Evolutionary conservation across 1,284 basidiomycete genomes (phyloP), one percentile per base, ranked within the genome.

Genomic region (Rhodotorula sp.): DNA sequence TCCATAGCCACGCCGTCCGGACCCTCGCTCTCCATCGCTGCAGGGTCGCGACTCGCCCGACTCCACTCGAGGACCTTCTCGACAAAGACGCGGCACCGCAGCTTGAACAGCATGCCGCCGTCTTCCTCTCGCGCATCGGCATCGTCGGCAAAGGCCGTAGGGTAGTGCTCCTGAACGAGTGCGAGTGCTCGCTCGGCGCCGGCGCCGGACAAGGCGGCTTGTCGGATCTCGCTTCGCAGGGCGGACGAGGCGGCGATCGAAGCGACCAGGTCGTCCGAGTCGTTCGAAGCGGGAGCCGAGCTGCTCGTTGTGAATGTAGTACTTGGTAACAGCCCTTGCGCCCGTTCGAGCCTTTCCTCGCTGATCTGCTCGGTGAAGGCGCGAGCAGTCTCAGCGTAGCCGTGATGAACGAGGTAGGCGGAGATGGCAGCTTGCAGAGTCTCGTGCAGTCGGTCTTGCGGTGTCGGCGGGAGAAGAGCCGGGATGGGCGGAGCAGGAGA

Each of bases 11-110:
- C 72, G 30, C 60, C 64, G 39, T 65, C 56, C 29, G 49, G 69
- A 20, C 8, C 22, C n/a, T 39, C 13, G 15, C 24, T 46, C 29
- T 34, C 48, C 36, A 59, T 75, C 15, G 36, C 56, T 55, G 54
- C 80, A 83, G 80, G 87, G 86, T 57, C 68, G n/a, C 22, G 66
- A 29, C 47, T 64, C 53, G 48, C 63, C 32, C 51, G 44, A 27
- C 63, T 47, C 24, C 62, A 57, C 48, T 68, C 85, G 72, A 91
- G 77, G 20, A 90, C 85, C 44, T 91, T 83, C 79, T 92, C 91
- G 53, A 92, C 86, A 76, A 92, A 91, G 79, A 89, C 90, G 72
- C 90, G 54, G 39, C 64, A 59, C 15, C 64, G 47, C 22, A 76
- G 34, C 53, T 63, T 56, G 55, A 76, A 74, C 20, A 27, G n/a